Base-by-base conservation (phyloP, 768 basidiomycete genomes). In the Naganishia randhawae region DNA sequence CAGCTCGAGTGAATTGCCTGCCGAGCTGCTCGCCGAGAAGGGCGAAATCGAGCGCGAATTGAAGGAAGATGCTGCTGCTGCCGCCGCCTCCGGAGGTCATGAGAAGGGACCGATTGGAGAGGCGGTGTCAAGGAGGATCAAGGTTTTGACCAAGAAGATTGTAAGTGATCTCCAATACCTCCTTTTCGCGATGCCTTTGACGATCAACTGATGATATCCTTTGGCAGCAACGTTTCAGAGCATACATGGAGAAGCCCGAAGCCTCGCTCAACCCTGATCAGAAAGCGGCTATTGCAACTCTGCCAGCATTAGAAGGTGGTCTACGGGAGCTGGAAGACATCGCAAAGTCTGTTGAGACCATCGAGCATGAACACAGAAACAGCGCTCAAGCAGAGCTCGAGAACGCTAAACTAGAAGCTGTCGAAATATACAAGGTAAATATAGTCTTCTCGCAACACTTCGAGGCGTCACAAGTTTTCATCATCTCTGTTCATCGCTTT, bases 231-330 rank as follows among this genome's bases (percentile, higher is more conserved):
- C 86, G 92, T 70, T 85, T 91, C 83, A 82, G 86, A 53, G 80
- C 82, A 13, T 93, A 95, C 77, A 85, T 88, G 33, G 73, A 85
- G 3, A 87, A 85, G 22, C 86, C 87, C 31, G 78, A 84, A 3
- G 86, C 87, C 65, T 88, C 88, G 74, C 85, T 94, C 64, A 91
- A 95, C 71, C 90, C 92, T 48, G 93, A 95, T 80, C 92, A 96
- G 81, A 88, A 84, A 71, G 86, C 87, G 37, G 83, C 85, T 1
- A 73, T 93, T 63, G 88, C 86, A 71, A 87, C 85, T 19, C 85
- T 95, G 50, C 85, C 92, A 11, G 82, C 84, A 7, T 82, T 94
- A 25, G 91, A 94, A 74, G 89, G 87, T 11, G 83, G 87, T 45
- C 85, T 87, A 72, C 91, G 90, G 74, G 92, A 94, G 73, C 81